Percentiles rank a stretch among this genome's conserved stretches.
Conservation (phyloP, 495 filamentous ascomycete species). For the Hypoxylon rickii region DNA sequence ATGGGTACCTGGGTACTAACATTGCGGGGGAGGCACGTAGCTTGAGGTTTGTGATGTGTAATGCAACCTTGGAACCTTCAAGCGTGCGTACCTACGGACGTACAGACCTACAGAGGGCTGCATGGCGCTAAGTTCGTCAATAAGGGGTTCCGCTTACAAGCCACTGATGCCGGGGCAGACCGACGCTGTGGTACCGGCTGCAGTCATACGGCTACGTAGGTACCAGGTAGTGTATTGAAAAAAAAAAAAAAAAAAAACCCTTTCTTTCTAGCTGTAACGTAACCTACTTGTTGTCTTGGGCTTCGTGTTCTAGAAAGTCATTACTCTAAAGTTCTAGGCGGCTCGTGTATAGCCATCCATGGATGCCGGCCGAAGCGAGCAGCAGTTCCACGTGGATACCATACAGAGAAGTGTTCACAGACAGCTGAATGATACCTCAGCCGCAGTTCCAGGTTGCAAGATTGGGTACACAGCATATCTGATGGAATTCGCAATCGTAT, state of each 20-base stretch:
- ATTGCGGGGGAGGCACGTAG: not conserved
- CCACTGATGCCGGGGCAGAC: not conserved
- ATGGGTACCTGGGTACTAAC: not conserved
- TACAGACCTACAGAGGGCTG: no score
- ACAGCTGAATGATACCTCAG: constrained; percentile 23
- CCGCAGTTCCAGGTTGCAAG: constrained; percentile 8
- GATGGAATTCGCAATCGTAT: constrained; percentile 28
- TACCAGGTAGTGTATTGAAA: not conserved
- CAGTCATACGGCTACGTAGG: not conserved
- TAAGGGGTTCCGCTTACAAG: not conserved
- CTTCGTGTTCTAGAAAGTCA: constrained; percentile 15
- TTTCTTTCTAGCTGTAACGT: constrained; percentile 13
- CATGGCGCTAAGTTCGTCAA: not conserved
- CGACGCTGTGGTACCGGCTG: not conserved
- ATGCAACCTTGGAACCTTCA: no score
- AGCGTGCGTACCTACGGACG: no score
- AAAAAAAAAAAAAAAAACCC: not conserved
- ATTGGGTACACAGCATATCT: constrained; percentile 12
- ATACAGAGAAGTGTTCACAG: constrained; percentile 6
- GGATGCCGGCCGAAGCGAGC: constrained; percentile 20
- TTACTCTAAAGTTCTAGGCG: constrained; percentile 2
- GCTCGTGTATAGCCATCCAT: not conserved
- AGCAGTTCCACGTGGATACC: constrained; percentile 21
- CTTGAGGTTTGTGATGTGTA: not conserved
- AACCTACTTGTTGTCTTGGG: constrained; percentile 14